Evolutionary conservation across 768 basidiomycete genomes (phyloP).

Genomic region (Rhodocollybia butyracea): DNA sequence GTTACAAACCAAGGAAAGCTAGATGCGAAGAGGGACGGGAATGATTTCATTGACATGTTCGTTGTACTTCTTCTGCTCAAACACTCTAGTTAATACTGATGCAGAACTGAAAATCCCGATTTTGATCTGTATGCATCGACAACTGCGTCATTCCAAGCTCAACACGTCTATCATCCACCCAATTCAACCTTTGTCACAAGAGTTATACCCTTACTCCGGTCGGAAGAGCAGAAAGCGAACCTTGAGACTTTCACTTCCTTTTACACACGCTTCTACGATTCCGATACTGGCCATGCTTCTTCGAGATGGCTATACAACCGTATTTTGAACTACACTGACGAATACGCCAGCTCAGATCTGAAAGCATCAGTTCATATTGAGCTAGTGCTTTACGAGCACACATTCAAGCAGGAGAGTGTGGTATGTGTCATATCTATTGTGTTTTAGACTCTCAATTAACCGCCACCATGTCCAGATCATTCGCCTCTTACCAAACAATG

Average conservation of each 20-base stretch:
- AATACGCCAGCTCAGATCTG: conserved; percentile 11
- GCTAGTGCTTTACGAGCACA: conserved; percentile 8
- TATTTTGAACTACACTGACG: conserved; percentile 8
- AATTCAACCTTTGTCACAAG: conserved; percentile 12
- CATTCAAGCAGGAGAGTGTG: conserved; percentile 13
- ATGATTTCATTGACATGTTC: conserved; percentile 12
- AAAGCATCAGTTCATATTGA: conserved; percentile 1
- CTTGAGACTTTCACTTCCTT: conserved; percentile 48
- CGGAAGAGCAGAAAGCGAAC: conserved; percentile 39
- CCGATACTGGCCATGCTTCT: conserved; percentile 7
- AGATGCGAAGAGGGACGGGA: conserved; percentile 9
- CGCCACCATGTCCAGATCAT: conserved; percentile 3
- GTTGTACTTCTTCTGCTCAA: background rate
- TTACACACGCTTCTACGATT: conserved; percentile 39
- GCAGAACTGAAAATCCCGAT: background rate
- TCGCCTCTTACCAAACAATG: conserved; percentile 4
- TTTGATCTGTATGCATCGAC: background rate
- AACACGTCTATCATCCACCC: background rate
- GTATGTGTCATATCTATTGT: too few species aligned
- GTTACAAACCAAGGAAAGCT: conserved; percentile 12
- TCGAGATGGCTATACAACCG: conserved; percentile 13
- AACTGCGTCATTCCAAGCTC: background rate
- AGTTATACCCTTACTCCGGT: conserved; percentile 7
- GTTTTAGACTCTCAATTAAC: background rate
- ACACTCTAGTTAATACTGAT: background rate